Conservation (phyloP, 2,329 filamentous ascomycete genomes). For the Clonostachys rosea region DNA sequence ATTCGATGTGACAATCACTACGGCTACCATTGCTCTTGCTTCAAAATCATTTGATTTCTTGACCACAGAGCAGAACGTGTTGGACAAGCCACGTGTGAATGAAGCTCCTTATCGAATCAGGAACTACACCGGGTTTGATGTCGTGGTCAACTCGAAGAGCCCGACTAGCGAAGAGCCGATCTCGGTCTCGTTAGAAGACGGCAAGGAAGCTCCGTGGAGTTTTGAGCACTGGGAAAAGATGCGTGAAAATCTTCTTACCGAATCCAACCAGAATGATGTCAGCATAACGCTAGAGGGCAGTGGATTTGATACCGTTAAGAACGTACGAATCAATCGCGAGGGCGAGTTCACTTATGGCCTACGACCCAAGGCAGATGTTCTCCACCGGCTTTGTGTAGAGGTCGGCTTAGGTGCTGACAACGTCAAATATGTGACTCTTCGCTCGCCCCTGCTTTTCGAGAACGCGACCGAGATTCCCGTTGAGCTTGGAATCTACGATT, state of each 20-base stretch:
- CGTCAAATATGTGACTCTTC: conserved; percentile 94
- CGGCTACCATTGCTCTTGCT: conserved; percentile 85
- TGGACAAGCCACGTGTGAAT: conserved; percentile 86
- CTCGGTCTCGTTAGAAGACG: conserved; percentile 76
- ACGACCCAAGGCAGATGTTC: conserved; percentile 79
- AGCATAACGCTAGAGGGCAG: conserved; percentile 85
- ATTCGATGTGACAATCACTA: conserved; percentile 88
- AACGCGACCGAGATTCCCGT: conserved; percentile 97
- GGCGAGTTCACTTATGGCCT: conserved; percentile 88
- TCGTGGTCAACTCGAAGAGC: conserved; percentile 77
- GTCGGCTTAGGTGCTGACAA: conserved; percentile 90
- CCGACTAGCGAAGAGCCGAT: conserved; percentile 61
- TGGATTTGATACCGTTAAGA: conserved; percentile 85
- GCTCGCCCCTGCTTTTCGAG: conserved; percentile 86
- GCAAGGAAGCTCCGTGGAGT: conserved; percentile 88
- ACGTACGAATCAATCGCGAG: conserved; percentile 88
- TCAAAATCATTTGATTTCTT: conserved; percentile 93
- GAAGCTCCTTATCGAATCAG: conserved; percentile 92
- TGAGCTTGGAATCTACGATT: conserved; percentile 87
- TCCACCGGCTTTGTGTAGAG: conserved; percentile 89
- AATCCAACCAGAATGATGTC: conserved; percentile 75
- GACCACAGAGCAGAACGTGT: conserved; percentile 76
- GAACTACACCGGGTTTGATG: conserved; percentile 92
- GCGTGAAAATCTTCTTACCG: conserved; percentile 84
- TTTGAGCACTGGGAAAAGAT: conserved; percentile 97